Conservation (phyloP, 2,329 filamentous ascomycete species). For the Monosporascus sp. region DNA sequence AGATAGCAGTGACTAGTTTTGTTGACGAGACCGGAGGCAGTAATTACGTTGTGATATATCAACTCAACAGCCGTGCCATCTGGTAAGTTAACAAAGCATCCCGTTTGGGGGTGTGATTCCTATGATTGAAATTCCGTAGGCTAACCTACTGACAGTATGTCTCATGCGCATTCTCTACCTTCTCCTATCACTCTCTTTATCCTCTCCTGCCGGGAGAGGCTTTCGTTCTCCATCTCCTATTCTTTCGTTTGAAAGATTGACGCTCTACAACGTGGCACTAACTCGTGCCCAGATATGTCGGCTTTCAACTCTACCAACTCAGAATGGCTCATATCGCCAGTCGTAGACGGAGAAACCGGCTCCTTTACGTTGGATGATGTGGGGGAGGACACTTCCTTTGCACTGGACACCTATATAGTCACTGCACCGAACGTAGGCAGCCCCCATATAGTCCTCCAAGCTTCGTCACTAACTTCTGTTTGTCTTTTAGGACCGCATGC, state of each 20-base stretch:
- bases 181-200: not conserved
- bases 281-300: slow-evolving; percentile 11
- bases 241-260: not conserved
- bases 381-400: slow-evolving; percentile 11
- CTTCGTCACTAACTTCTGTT: not conserved
- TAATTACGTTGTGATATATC: slow-evolving; percentile 21
- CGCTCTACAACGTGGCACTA: not conserved
- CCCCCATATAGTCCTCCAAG: no score
- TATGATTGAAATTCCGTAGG: not conserved
- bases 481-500: not conserved
- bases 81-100: not conserved
- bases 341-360: slow-evolving; percentile 18
- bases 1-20: slow-evolving; percentile 22
- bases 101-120: not conserved
- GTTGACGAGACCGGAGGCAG: slow-evolving; percentile 18
- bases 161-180: not conserved
- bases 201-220: no score
- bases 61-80: slow-evolving; percentile 20
- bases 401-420: slow-evolving; percentile 9
- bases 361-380: slow-evolving; percentile 12
- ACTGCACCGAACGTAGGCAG: not conserved
- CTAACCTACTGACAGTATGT: not conserved
- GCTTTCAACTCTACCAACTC: slow-evolving; percentile 20
- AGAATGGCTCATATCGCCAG: slow-evolving; percentile 19
- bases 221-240: not conserved